Percentiles rank a stretch among this genome's conserved stretches.
Evolutionary conservation across 805 yeast species (phyloP).

Genomic region (Kluyveromyces aestuarii): DNA sequence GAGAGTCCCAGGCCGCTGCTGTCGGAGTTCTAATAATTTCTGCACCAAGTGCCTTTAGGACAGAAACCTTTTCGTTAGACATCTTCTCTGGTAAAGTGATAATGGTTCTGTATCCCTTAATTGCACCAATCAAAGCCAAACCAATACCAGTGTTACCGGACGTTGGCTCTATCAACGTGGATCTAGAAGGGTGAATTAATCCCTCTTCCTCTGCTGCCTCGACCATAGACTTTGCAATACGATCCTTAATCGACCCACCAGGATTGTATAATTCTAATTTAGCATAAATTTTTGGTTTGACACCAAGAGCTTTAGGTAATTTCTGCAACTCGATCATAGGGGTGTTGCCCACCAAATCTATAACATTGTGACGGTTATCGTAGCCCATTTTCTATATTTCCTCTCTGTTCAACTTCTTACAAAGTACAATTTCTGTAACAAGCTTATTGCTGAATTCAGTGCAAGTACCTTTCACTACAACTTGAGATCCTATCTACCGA

Average conservation of each 20-base stretch:
- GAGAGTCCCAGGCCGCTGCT: conserved; percentile 89
- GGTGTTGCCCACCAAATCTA: conserved; percentile 79
- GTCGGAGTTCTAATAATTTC: conserved; percentile 88
- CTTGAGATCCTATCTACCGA: too few species aligned
- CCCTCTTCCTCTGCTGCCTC: conserved; percentile 77
- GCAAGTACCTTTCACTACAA: too few species aligned
- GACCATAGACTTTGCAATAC: conserved; percentile 81
- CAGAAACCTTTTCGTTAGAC: conserved; percentile 86
- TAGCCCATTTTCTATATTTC: conserved; percentile 1
- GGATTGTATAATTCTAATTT: conserved; percentile 79
- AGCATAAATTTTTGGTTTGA: conserved; percentile 62
- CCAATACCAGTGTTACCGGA: conserved; percentile 92
- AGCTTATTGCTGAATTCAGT: too few species aligned
- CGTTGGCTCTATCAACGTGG: conserved; percentile 80
- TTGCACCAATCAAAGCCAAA: conserved; percentile 78
- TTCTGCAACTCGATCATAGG: conserved; percentile 69
- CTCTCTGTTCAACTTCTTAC: neutral
- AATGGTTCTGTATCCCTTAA: conserved; percentile 77
- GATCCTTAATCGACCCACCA: conserved; percentile 85
- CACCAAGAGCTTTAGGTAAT: conserved; percentile 66
- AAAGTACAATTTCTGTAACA: too few species aligned
- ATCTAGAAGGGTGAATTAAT: conserved; percentile 65
- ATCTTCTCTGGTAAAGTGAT: conserved; percentile 86
- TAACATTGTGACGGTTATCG: conserved; percentile 26
- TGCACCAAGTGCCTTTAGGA: conserved; percentile 81